Evolutionary conservation across 2,329 filamentous ascomycete genomes (phyloP).

Genomic region (Zarea fungicola): DNA sequence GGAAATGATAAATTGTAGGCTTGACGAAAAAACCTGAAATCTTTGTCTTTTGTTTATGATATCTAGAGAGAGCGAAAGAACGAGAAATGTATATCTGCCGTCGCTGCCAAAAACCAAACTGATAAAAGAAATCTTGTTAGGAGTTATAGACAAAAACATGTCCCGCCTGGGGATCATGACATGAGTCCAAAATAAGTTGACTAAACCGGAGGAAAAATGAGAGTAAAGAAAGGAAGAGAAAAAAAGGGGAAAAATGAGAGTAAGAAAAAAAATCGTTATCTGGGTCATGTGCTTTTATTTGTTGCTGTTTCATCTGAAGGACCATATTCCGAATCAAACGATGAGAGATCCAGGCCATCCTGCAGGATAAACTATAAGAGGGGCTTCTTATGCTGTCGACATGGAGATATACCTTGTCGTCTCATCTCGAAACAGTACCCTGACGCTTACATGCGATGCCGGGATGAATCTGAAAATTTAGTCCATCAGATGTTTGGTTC

Average conservation of each 20-base stretch:
- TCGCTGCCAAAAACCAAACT: constrained; percentile 2
- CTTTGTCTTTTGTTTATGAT: not conserved
- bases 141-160: not conserved
- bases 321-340: not conserved
- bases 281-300: not conserved
- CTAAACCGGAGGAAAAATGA: not conserved
- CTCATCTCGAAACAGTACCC: constrained; percentile 12
- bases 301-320: not conserved
- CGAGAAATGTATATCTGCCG: not conserved
- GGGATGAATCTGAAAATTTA: not conserved
- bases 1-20: not conserved
- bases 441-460: not conserved
- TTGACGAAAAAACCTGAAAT: not conserved
- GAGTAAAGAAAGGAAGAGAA: constrained; percentile 2
- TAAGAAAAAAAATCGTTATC: not conserved
- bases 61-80: not conserved
- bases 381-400: not conserved
- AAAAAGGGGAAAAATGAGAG: not conserved
- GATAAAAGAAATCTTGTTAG: not conserved
- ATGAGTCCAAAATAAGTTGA: not conserved
- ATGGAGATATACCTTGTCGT: not conserved
- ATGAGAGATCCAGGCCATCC: not conserved
- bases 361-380: not conserved
- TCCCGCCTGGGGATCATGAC: constrained; percentile 6
- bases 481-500: too few species aligned